Conservation (phyloP, 2,329 filamentous ascomycete genomes). For the Chaetomiaceae sp. region DNA sequence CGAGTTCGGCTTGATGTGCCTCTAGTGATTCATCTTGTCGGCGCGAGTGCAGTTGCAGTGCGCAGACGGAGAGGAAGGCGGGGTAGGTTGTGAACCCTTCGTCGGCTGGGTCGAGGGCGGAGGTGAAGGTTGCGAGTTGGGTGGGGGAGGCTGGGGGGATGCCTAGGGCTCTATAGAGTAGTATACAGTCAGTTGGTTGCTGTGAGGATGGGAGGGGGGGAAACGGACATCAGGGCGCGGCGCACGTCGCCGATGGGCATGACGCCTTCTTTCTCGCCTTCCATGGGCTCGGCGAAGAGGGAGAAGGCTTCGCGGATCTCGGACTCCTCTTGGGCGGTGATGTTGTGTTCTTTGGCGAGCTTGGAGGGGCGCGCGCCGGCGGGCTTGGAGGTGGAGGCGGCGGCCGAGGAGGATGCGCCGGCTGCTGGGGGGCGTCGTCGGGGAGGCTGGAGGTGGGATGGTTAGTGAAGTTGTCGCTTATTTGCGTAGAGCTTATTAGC, state of each 20-base stretch:
- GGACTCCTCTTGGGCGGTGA: conserved; percentile 76
- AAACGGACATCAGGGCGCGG: conserved; percentile 63
- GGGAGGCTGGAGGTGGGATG: conserved; percentile 40
- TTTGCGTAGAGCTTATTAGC: not conserved
- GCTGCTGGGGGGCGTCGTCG: conserved; percentile 44
- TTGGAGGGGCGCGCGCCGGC: conserved; percentile 63
- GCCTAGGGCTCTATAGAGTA: conserved; percentile 65
- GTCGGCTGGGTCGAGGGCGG: conserved; percentile 75
- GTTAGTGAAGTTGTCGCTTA: not conserved
- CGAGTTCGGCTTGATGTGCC: conserved; percentile 62
- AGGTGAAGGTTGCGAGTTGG: conserved; percentile 73
- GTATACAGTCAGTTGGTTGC: not conserved
- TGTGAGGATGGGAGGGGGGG: not conserved
- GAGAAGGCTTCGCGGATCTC: conserved; percentile 89
- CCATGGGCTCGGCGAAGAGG: conserved; percentile 69
- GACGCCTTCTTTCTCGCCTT: conserved; percentile 68
- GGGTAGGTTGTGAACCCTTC: conserved; percentile 75
- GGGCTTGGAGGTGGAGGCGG: conserved; percentile 25
- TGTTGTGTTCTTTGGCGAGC: conserved; percentile 86
- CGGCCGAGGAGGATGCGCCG: conserved; percentile 15
- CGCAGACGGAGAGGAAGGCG: conserved; percentile 82
- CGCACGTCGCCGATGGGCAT: conserved; percentile 64
- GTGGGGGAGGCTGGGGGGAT: conserved; percentile 58
- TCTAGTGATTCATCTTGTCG: conserved; percentile 44
- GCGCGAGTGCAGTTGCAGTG: conserved; percentile 69